Conservation (phyloP, 2,329 filamentous ascomycete genomes). For the Juglanconis juglandina region DNA sequence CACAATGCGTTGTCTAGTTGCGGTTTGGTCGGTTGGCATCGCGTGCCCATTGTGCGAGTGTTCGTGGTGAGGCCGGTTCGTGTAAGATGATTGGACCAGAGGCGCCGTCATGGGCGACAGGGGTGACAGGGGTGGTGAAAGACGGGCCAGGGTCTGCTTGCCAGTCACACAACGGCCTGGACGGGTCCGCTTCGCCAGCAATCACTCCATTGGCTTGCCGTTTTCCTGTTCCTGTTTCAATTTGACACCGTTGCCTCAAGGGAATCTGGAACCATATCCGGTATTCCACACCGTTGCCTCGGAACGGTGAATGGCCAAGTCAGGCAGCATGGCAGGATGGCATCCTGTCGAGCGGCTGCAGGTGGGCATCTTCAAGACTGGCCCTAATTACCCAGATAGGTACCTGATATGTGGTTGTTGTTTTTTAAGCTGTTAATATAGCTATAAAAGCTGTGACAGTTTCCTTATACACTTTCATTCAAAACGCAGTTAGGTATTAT, state of each 20-base stretch:
- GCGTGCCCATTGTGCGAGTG: neutral
- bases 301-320: no score
- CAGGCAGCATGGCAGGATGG: no score
- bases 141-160: neutral
- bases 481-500: no score
- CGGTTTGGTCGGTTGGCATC: neutral
- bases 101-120: neutral
- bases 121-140: neutral
- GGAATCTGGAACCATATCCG: neutral
- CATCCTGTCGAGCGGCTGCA: no score
- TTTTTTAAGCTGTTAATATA: no score
- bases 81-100: slow-evolving; percentile 9
- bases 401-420: no score
- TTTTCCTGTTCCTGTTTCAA: neutral
- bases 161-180: neutral
- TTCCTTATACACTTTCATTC: no score
- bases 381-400: no score
- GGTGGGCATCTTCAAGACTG: no score
- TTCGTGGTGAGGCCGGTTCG: neutral
- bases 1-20: neutral
- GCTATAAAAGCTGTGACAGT: no score
- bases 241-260: neutral
- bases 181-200: neutral
- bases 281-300: neutral
- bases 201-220: neutral